Percentiles rank a stretch among this genome's conserved stretches.
Evolutionary conservation across 208 protist genomes (phyloP).

Genomic region (Trypanosoma cruzi): DNA sequence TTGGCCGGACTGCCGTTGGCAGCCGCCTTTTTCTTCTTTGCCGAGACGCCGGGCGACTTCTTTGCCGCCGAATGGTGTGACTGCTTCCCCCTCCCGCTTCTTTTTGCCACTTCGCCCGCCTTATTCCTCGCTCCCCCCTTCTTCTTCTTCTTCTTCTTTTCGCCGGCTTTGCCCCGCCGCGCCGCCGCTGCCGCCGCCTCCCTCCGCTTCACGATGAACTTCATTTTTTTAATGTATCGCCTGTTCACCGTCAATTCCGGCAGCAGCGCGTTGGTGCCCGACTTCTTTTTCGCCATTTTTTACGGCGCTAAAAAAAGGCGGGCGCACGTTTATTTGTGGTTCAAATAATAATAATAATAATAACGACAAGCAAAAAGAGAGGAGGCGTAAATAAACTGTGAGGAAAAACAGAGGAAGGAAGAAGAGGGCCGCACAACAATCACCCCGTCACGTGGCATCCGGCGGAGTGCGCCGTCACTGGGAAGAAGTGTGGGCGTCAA

Average conservation of each 20-base stretch:
- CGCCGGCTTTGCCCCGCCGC: not conserved
- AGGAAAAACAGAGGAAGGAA: no score
- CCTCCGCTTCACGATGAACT: constrained; percentile 41
- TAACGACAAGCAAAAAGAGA: no score
- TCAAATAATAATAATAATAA: no score
- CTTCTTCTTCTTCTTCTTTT: constrained; percentile 3
- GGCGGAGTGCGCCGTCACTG: no score
- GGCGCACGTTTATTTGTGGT: no score
- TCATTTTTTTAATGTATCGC: constrained; percentile 56
- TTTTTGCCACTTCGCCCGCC: constrained; percentile 32
- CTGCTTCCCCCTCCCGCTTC: constrained; percentile 49
- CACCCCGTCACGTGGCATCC: no score
- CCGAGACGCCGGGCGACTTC: constrained; percentile 12
- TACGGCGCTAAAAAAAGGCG: no score
- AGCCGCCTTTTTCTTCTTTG: constrained; percentile 8
- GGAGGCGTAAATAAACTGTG: no score
- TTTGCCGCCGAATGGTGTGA: constrained; percentile 33
- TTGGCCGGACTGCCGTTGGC: not conserved
- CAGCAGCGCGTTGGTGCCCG: constrained; percentile 6
- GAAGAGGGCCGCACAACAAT: no score
- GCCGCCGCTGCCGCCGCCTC: constrained; percentile 13
- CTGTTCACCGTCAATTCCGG: constrained; percentile 46
- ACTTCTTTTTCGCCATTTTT: constrained; percentile 18
- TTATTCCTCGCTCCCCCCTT: not conserved
- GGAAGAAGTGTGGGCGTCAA: no score